Conservation (phyloP, 225 moss, liverwort and hornwort species). For the Ulota crispa region DNA sequence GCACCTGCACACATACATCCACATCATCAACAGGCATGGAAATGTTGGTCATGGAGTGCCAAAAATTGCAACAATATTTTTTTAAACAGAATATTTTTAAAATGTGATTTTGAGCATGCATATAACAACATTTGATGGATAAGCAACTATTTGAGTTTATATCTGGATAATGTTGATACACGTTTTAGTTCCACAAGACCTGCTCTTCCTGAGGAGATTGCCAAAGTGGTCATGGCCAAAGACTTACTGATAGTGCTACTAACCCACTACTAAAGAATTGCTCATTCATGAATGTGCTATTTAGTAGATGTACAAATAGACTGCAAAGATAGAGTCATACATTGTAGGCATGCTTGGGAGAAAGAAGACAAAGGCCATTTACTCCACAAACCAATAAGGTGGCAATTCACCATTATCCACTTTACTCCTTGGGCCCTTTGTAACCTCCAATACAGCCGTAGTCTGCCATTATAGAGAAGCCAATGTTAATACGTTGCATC, state of each 20-base stretch:
- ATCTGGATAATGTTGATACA: neutral
- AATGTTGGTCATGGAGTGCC: neutral
- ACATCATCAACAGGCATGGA: neutral
- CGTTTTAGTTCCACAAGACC: neutral
- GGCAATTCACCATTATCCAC: constrained; percentile 73
- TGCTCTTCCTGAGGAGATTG: neutral
- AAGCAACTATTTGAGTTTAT: neutral
- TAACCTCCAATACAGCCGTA: constrained; percentile 90
- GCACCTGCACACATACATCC: constrained; percentile 48
- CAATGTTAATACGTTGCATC: neutral
- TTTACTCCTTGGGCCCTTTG: constrained; percentile 71
- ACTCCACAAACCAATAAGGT: constrained; percentile 88
- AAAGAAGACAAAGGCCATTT: constrained; percentile 84
- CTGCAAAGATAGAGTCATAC: constrained; percentile 38
- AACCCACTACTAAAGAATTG: neutral
- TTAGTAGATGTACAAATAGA: neutral
- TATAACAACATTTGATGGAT: neutral
- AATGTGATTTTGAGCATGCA: neutral
- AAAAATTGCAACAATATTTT: neutral
- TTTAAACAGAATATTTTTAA: neutral
- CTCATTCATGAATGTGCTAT: neutral
- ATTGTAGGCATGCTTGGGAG: constrained; percentile 92
- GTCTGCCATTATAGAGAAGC: constrained; percentile 52
- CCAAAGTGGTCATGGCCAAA: neutral
- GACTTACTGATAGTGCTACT: neutral